Evolutionary conservation across 176 grass and related monocot genomes (phyloP), one percentile per base, ranked within the genome.

Genomic region (Juncus inflexus): DNA sequence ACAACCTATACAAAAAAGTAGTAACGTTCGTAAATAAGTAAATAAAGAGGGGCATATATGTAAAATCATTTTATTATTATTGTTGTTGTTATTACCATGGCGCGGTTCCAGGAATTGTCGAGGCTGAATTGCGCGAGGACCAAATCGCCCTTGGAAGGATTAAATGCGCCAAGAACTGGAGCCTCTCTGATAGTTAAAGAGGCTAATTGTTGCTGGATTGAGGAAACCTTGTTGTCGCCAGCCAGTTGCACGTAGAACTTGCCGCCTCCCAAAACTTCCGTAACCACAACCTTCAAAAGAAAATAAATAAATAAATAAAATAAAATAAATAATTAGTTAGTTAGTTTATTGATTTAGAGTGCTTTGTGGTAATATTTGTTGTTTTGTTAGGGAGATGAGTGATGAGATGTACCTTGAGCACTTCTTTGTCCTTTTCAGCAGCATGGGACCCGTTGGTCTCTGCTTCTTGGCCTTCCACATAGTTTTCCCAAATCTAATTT

Each of bases 41-140:
- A 58, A 50, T 47, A 40, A 41, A 15, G 52, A 55, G 12, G 12
- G 35, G 43, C 9, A 70, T 4, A 59, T 19, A 3, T 14, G 66
- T 54, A 47, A 69, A 38, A 9, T 28, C 19, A 28, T 28, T 28
- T 28, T 28, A 28, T 28, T 28, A 28, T 28, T 28, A 28, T 28
- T 28, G 19, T 28, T 56, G 11, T 28, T 62, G 53, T 37, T 9
- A 76, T 50, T 92, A 99, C 94, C 94, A 99, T 90, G 55, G 94
- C 94, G 73, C 94, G 86, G 60, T 99, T 99, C 94, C 94, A 99
- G 10, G 89, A 92, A 74, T 99, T 90, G 65, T 99, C 94, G 9
- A 84, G 15, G 49, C 79, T 83, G 77, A 99, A 99, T 42, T 99
- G 88, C 50, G 89, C 72, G 35, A 99, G 85, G 40, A 99, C 85